Base-by-base conservation (phyloP, 768 basidiomycete species). In the Gloeostereum incarnatum region DNA sequence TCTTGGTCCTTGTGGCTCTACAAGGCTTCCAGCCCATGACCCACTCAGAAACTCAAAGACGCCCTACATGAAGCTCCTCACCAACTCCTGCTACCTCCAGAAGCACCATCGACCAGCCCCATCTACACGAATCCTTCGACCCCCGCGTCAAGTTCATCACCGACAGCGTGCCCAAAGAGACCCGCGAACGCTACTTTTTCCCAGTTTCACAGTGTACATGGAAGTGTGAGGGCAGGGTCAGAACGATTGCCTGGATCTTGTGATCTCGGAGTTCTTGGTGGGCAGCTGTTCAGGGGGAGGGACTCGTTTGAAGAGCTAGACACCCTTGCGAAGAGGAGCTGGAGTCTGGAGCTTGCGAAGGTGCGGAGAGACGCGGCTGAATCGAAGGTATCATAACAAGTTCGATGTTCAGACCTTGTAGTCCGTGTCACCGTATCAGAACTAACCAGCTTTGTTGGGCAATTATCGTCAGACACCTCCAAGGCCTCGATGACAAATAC, bases 1-100 rank as follows among this genome's bases (percentile, higher is more conserved):
- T 67, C 66, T 45, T 79, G 75, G 76, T 69, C 71, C 2, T 78
- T 79, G 56, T 80, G 78, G 78, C 49, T 78, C 18, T 79, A 71
- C 62, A 80, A 71, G 72, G 73, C 7, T 70, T 66, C 54, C 71
- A 74, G 54, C 75, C 75, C 17, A 74, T 78, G 73, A 69, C 71
- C 9, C 63, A 73, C 47, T 66, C 68, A n/a, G n/a, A 38, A 62
- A 63, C 2, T 62, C 56, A 14, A 66, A 72, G 10, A 68, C 74
- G n/a, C 57, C 72, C 5, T 80, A 75, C 52, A 67, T 68, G 55
- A 60, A 56, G 32, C 63, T 69, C 18, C 59, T 80, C 50, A 56
- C 58, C 37, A n/a, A n/a, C n/a, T n/a, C n/a, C n/a, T 62, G 67
- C 17, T 77, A 75, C 52, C 55, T 75, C 17, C 57, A 55, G 25